Conservation (phyloP, 2,329 filamentous ascomycete species). For the Bimuria novae-zelandiae region DNA sequence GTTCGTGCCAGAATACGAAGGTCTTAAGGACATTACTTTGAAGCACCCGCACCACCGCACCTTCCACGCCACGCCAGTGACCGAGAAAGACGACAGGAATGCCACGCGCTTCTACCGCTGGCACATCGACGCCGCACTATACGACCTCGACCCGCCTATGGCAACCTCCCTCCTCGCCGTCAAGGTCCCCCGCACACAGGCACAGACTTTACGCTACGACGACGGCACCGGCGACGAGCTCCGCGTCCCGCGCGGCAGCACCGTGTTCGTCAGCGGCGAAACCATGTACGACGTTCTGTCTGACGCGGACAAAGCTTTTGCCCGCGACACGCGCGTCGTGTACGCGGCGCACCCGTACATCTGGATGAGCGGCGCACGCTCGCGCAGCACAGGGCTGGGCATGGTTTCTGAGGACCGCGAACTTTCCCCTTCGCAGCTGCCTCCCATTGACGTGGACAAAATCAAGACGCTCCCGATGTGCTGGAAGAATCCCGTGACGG, state of each 20-base stretch:
- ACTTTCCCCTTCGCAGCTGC: slow-evolving; percentile 62
- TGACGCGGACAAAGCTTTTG: slow-evolving; percentile 69
- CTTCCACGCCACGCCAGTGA: slow-evolving; percentile 70
- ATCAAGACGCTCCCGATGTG: slow-evolving; percentile 76
- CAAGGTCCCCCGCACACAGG: slow-evolving; percentile 68
- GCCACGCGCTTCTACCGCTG: slow-evolving; percentile 72
- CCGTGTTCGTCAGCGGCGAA: slow-evolving; percentile 74
- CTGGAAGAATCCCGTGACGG: slow-evolving; percentile 76
- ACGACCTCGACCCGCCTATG: slow-evolving; percentile 73
- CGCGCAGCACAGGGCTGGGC: slow-evolving; percentile 71
- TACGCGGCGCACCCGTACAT: slow-evolving; percentile 82
- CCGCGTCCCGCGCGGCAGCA: slow-evolving; percentile 73
- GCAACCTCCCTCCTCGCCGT: slow-evolving; percentile 76
- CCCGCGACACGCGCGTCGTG: slow-evolving; percentile 65
- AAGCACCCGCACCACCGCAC: slow-evolving; percentile 78
- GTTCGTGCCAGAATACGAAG: slow-evolving; percentile 70
- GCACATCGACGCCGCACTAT: slow-evolving; percentile 81
- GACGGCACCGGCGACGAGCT: slow-evolving; percentile 70
- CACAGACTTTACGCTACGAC: slow-evolving; percentile 73
- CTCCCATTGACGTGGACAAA: slow-evolving; percentile 66
- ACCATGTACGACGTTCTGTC: slow-evolving; percentile 71
- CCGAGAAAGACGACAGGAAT: slow-evolving; percentile 63
- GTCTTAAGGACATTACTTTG: slow-evolving; percentile 68
- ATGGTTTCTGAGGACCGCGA: slow-evolving; percentile 70
- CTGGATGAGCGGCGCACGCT: slow-evolving; percentile 75